Percentiles rank a stretch among this genome's conserved stretches.
Conservation (phyloP, 495 filamentous ascomycete genomes). For the Amphirosellinia nigrospora region DNA sequence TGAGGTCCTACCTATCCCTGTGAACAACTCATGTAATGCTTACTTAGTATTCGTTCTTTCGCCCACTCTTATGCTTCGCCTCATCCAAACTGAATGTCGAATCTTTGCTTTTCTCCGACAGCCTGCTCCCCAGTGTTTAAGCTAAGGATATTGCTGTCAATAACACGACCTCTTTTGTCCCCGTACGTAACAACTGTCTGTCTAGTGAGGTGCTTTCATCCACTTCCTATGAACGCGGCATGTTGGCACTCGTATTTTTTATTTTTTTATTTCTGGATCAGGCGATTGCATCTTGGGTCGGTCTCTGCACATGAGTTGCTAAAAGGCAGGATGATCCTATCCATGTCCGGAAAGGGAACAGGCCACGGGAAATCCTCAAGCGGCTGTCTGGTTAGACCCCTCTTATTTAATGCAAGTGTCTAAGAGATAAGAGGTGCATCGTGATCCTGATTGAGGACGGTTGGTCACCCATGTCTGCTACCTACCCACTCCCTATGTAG, state of each 20-base stretch:
- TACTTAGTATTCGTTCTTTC: neutral
- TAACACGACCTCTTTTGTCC: neutral
- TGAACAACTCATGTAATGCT: constrained; percentile 3
- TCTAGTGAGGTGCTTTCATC: constrained; percentile 1
- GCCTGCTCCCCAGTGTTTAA: neutral
- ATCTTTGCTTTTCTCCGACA: constrained; percentile 8
- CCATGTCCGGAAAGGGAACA: constrained; percentile 13
- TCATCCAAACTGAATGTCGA: constrained; percentile 4
- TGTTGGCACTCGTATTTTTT: constrained; percentile 11
- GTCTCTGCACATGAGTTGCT: constrained; percentile 8
- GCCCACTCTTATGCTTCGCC: neutral
- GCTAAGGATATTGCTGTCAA: neutral
- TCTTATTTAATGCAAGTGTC: constrained; percentile 16
- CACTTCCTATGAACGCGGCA: neutral
- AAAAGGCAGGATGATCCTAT: constrained; percentile 3
- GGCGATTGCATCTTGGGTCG: constrained; percentile 8
- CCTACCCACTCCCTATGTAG: constrained; percentile 13
- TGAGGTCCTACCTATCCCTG: neutral
- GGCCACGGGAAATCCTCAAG: neutral
- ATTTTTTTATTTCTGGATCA: no score
- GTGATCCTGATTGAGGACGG: constrained; percentile 6
- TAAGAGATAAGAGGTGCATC: constrained; percentile 21
- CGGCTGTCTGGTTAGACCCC: constrained; percentile 8
- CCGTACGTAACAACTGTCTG: neutral
- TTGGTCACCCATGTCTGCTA: constrained; percentile 2